Conservation (phyloP, 2,329 filamentous ascomycete genomes). For the Orbilia brochopaga region DNA sequence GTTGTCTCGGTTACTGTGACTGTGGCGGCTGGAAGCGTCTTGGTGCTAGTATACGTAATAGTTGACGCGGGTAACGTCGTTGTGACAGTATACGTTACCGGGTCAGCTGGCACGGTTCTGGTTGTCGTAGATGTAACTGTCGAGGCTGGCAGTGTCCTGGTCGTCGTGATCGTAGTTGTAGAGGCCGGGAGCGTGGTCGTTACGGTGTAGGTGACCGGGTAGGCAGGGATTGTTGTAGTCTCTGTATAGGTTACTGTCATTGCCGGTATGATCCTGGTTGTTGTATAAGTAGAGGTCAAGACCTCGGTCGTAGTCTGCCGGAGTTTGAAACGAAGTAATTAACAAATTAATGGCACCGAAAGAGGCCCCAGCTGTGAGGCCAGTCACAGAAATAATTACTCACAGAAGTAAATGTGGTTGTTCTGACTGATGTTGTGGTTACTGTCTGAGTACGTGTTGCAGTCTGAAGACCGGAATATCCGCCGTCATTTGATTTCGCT, state of each 20-base stretch:
- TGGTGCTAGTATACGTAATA: background rate
- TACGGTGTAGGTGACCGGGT: background rate
- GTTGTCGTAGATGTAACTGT: background rate
- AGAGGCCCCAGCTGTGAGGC: no score
- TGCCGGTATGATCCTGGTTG: background rate
- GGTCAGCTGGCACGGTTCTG: background rate
- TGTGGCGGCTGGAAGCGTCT: background rate
- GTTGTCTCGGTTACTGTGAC: slow-evolving; percentile 1
- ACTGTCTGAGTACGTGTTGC: background rate
- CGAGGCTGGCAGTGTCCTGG: slow-evolving; percentile 2
- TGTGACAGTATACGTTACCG: background rate
- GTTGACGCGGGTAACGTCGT: background rate
- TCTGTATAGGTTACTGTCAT: background rate
- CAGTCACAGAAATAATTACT: no score
- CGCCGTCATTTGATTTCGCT: no score
- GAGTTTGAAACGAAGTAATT: no score
- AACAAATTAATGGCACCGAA: no score
- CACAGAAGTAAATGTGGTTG: background rate
- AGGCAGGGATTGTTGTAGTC: background rate
- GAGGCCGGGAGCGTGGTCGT: background rate
- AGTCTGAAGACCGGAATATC: no score
- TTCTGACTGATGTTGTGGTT: background rate
- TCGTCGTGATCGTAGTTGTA: background rate
- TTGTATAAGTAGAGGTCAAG: background rate
- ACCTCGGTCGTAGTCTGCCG: no score